Conservation (phyloP, 2,329 filamentous ascomycete species). For the Apiospora sp. region DNA sequence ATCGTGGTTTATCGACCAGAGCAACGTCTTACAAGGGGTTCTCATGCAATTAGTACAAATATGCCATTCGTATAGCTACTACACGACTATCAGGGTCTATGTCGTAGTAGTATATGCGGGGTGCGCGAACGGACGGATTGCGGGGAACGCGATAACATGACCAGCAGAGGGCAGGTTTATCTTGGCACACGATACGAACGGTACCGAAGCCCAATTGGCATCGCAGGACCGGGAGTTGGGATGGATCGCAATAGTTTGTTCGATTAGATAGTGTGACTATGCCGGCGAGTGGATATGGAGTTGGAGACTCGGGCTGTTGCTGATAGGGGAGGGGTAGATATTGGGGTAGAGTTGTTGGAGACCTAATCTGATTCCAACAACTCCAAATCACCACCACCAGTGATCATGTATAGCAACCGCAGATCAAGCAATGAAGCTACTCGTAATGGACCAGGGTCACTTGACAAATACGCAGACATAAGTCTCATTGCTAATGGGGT, state of each 20-base stretch:
- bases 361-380: neutral
- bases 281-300: neutral
- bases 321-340: conserved; percentile 8
- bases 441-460: neutral
- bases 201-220: neutral
- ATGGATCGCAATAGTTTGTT: neutral
- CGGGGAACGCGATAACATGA: conserved; percentile 16
- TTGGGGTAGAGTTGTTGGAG: neutral
- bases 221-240: neutral
- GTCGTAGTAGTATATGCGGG: neutral
- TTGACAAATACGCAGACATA: neutral
- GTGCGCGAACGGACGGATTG: neutral
- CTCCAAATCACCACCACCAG: neutral
- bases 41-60: neutral
- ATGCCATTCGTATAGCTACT: too few relatives aligned
- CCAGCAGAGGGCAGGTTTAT: neutral
- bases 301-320: conserved; percentile 1
- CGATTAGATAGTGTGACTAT: conserved; percentile 13
- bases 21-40: neutral
- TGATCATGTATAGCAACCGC: neutral
- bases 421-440: neutral
- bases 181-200: conserved; percentile 10
- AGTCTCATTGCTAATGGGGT: neutral
- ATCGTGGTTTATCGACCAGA: neutral
- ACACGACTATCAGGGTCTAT: neutral